Percentiles rank a stretch among this genome's conserved stretches.
These are phyloP conservation scores for Gastrodia elata DNA, from an alignment of 106 monocot genomes.

Conservation along the genomic window DNA sequence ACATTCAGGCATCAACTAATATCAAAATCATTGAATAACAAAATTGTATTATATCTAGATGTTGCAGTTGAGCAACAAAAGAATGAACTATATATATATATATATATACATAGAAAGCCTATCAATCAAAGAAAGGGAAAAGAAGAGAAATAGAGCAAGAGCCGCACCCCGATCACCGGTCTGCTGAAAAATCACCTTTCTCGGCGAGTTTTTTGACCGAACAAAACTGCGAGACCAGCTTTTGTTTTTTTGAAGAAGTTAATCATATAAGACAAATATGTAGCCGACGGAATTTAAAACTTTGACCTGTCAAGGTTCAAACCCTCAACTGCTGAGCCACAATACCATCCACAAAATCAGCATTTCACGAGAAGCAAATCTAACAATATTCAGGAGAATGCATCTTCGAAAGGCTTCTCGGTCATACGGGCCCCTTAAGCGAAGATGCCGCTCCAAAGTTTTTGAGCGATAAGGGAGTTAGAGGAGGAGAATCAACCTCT, in stretches of 20 bases:
- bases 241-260: not conserved
- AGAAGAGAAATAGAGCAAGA: no score
- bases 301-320: no score
- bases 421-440: not conserved
- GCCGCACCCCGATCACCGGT: no score
- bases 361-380: no score
- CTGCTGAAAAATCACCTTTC: not conserved
- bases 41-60: not conserved
- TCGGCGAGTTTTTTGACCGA: not conserved
- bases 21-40: no score
- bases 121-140: no score
- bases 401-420: not conserved
- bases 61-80: not conserved
- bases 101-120: not conserved
- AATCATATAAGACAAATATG: not conserved
- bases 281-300: no score
- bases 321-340: no score
- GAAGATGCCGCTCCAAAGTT: not conserved
- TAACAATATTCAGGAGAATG: no score
- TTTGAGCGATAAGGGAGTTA: constrained; percentile 16
- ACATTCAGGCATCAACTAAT: no score
- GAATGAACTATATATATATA: constrained; percentile 1
- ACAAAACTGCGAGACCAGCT: no score
- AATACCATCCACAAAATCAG: no score
- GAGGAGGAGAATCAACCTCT: constrained; percentile 30